Evolutionary conservation across 176 grass and related monocot genomes (phyloP).

Genomic region (Phoenix dactylifera): DNA sequence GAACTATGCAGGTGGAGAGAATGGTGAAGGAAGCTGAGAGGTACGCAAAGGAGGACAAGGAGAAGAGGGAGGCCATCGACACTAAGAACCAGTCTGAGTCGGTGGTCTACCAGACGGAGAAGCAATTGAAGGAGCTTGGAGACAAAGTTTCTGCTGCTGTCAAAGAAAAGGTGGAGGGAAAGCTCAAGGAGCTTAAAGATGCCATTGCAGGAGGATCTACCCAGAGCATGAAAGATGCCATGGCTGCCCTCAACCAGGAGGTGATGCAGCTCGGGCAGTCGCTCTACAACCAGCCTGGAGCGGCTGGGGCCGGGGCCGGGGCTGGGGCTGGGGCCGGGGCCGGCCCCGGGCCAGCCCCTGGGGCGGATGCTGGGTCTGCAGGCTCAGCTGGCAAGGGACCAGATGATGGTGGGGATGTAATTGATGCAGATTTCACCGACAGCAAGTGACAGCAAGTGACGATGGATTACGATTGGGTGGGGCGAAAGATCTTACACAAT

Average conservation of each 20-base stretch:
- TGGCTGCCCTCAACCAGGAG: constrained; percentile 88
- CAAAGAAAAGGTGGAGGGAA: constrained; percentile 76
- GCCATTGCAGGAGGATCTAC: constrained; percentile 66
- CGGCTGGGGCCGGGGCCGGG: constrained; percentile 6
- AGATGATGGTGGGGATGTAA: constrained; percentile 70
- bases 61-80: constrained; percentile 95
- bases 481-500: no score
- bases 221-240: constrained; percentile 76
- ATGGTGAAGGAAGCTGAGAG: constrained; percentile 94
- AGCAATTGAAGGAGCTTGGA: constrained; percentile 88
- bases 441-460: constrained; percentile 93
- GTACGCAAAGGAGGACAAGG: constrained; percentile 92
- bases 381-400: constrained; percentile 35
- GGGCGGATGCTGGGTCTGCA: constrained; percentile 28
- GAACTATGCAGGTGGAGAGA: constrained; percentile 61
- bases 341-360: constrained; percentile 40
- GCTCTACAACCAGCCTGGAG: constrained; percentile 75
- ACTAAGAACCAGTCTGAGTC: constrained; percentile 95
- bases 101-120: constrained; percentile 91
- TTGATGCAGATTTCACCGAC: constrained; percentile 90
- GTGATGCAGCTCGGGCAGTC: constrained; percentile 94
- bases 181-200: constrained; percentile 83
- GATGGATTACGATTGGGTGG: neutral
- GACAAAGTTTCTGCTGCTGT: constrained; percentile 78
- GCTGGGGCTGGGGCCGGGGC: constrained; percentile 1